Percentiles rank a stretch among this genome's conserved stretches.
Evolutionary conservation across 257 asterid genomes (phyloP).

Genomic region (Solanum acaule): DNA sequence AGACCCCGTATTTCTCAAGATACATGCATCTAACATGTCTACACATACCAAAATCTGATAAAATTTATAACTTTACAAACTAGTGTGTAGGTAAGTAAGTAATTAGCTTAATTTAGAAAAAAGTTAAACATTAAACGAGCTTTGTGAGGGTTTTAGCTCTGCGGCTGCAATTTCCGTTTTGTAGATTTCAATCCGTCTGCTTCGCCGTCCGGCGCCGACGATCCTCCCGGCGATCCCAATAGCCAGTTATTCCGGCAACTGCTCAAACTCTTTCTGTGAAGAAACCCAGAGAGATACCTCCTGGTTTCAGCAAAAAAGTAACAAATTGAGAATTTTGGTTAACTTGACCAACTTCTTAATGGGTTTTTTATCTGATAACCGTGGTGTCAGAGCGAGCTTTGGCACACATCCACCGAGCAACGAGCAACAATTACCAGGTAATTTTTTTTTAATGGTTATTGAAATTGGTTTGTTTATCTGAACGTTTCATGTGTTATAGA

Average conservation of each 20-base stretch:
- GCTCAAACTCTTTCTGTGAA: background rate
- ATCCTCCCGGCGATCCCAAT: background rate
- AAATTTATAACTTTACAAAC: too few relatives aligned
- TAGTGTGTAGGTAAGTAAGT: too few relatives aligned
- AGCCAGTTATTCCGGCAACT: background rate
- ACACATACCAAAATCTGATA: too few relatives aligned
- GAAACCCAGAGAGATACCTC: background rate
- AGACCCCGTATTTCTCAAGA: too few relatives aligned
- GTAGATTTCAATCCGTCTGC: background rate
- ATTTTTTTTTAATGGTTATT: too few relatives aligned
- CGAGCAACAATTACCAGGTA: background rate
- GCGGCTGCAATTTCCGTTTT: background rate
- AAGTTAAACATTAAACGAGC: background rate
- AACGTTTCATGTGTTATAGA: background rate
- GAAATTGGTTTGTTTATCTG: background rate
- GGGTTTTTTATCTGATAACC: background rate
- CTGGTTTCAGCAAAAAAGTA: background rate
- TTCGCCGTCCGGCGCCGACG: background rate
- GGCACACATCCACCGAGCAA: too few relatives aligned
- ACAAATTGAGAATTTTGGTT: background rate
- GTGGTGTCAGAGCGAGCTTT: too few relatives aligned
- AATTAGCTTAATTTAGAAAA: too few relatives aligned
- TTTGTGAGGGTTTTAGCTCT: background rate
- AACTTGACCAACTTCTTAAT: background rate
- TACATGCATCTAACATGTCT: too few relatives aligned